Evolutionary conservation across 2,329 filamentous ascomycete genomes (phyloP).

Genomic region (Exophiala mesophila): DNA sequence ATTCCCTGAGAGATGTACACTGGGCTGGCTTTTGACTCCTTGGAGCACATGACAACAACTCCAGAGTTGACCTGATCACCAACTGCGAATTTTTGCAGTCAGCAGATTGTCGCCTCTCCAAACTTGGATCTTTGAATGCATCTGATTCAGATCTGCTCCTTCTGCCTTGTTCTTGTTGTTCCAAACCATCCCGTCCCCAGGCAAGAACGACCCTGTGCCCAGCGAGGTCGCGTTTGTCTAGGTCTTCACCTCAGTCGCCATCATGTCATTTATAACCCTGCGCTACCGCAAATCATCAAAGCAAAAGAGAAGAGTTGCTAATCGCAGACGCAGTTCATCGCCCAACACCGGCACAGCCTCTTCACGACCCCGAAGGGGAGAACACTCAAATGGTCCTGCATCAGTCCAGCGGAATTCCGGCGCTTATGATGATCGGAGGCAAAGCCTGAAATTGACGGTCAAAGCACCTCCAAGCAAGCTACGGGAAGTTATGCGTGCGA

Average conservation of each 20-base stretch:
- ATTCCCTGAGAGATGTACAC: no score
- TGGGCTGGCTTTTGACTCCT: no score
- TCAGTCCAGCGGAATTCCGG: slow-evolving; percentile 17
- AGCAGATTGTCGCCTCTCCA: no score
- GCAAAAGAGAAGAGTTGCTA: slow-evolving; percentile 11
- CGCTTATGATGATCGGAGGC: slow-evolving; percentile 31
- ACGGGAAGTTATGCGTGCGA: slow-evolving; percentile 41
- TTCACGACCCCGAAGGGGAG: slow-evolving; percentile 37
- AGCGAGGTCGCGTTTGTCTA: no score
- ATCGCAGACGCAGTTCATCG: slow-evolving; percentile 17
- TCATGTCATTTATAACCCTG: slow-evolving; percentile 20
- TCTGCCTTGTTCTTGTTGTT: no score
- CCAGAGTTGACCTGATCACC: no score
- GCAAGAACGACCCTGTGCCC: neutral
- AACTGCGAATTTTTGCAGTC: no score
- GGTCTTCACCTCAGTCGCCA: no score
- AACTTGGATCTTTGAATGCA: no score
- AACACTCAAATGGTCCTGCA: slow-evolving; percentile 21
- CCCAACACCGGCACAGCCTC: slow-evolving; percentile 19
- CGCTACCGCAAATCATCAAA: slow-evolving; percentile 3
- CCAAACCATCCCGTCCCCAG: no score
- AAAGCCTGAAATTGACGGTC: slow-evolving; percentile 44
- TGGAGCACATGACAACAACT: no score
- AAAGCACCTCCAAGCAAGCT: slow-evolving; percentile 48
- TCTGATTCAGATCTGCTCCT: no score